phyloP scores from a whole-genome alignment of 208 protist genomes.

The Leishmania lainsoni region DNA sequence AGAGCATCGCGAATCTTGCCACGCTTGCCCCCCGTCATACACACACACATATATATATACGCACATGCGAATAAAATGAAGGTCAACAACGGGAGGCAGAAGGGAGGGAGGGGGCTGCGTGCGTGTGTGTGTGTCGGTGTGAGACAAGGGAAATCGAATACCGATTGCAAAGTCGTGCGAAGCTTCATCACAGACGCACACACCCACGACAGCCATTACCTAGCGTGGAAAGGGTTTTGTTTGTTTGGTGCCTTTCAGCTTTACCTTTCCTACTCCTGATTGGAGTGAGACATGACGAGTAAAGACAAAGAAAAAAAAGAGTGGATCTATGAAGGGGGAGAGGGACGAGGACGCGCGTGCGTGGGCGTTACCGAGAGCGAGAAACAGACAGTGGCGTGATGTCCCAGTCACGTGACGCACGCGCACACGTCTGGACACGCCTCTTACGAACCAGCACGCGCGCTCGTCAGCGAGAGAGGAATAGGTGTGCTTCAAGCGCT shows the following conservation, averaged over 20 bases:
- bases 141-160: not conserved
- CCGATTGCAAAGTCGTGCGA: not conserved
- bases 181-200: not conserved
- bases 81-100: not conserved
- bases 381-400: not conserved
- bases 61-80: not conserved
- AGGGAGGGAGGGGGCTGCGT: not conserved
- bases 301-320: constrained; percentile 6
- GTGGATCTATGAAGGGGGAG: constrained; percentile 18
- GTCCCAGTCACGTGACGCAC: not conserved
- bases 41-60: not conserved
- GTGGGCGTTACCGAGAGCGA: not conserved
- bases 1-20: not conserved
- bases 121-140: not conserved
- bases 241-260: not conserved
- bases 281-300: not conserved
- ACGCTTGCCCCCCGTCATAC: not conserved
- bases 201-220: not conserved
- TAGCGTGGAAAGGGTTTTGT: not conserved
- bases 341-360: not conserved
- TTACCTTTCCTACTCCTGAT: not conserved
- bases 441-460: not conserved
- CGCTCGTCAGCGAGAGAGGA: not conserved
- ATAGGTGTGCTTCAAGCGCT: constrained; percentile 36
- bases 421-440: not conserved